Evolutionary conservation across 1,284 basidiomycete species (phyloP).

Genomic region (Meripilus lineatus): DNA sequence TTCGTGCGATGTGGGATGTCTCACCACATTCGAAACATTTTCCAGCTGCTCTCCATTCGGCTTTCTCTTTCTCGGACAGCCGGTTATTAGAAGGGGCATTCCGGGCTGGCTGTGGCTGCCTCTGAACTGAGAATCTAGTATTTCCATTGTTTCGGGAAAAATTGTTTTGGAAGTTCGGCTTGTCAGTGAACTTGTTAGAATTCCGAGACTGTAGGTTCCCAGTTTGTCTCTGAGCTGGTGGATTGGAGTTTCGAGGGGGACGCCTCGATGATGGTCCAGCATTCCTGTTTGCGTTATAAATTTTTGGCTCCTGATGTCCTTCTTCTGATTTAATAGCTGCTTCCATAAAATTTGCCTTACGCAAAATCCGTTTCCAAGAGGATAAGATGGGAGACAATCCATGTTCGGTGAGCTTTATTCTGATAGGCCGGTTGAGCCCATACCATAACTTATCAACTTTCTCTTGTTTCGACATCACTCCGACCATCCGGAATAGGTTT

Average conservation of each 20-base stretch:
- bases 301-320: neutral
- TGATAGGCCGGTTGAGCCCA: slow-evolving; percentile 24
- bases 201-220: neutral
- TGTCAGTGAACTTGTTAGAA: neutral
- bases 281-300: neutral
- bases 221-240: neutral
- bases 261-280: neutral
- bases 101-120: neutral
- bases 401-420: slow-evolving; percentile 25
- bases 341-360: neutral
- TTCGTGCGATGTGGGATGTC: slow-evolving; percentile 8
- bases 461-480: slow-evolving; percentile 25
- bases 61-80: slow-evolving; percentile 7
- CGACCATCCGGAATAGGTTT: too few species aligned
- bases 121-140: neutral
- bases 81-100: neutral
- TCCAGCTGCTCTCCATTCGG: slow-evolving; percentile 7
- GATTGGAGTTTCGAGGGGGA: neutral
- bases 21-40: slow-evolving; percentile 15
- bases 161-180: neutral
- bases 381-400: slow-evolving; percentile 21
- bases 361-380: slow-evolving; percentile 11
- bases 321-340: slow-evolving; percentile 14
- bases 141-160: neutral
- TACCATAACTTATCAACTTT: slow-evolving; percentile 31